Conservation (phyloP, 1,284 basidiomycete genomes). For the Coniophora puteana region DNA sequence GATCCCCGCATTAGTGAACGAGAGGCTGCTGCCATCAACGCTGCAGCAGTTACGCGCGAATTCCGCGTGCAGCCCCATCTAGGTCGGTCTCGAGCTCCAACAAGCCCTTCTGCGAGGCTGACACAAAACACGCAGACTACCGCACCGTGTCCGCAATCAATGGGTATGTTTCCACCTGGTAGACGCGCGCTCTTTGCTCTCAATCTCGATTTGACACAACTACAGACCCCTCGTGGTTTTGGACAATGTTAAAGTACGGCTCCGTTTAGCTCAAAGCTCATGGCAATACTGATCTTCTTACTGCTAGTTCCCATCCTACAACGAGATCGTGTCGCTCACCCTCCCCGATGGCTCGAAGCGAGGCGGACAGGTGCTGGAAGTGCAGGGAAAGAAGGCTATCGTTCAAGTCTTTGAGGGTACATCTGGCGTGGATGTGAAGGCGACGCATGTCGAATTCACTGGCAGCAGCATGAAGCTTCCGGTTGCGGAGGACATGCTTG, state of each 20-base stretch:
- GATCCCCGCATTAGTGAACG: constrained; percentile 65
- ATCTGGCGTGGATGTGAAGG: constrained; percentile 94
- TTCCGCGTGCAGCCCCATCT: constrained; percentile 88
- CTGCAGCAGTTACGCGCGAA: constrained; percentile 82
- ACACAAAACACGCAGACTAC: constrained; percentile 64
- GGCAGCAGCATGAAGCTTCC: constrained; percentile 98
- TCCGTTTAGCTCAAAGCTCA: constrained; percentile 7
- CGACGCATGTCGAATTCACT: constrained; percentile 97
- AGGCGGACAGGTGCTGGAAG: constrained; percentile 97
- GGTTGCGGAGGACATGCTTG: constrained; percentile 99
- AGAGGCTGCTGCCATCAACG: constrained; percentile 82
- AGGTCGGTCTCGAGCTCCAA: constrained; percentile 49
- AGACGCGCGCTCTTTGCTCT: constrained; percentile 2
- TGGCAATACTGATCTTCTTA: constrained; percentile 13
- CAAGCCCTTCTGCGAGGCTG: constrained; percentile 7
- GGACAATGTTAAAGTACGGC: constrained; percentile 93
- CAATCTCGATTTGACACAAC: constrained; percentile 9
- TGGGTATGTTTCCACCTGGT: constrained; percentile 58
- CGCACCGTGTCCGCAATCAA: constrained; percentile 96
- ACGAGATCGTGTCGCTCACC: constrained; percentile 97
- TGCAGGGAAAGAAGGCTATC: constrained; percentile 98
- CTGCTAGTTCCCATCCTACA: constrained; percentile 94
- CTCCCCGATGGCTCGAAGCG: constrained; percentile 94
- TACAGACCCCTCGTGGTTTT: constrained; percentile 89
- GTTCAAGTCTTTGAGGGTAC: constrained; percentile 99